Base-by-base conservation (phyloP, 2,329 filamentous ascomycete genomes). In the Aureobasidium sp. region DNA sequence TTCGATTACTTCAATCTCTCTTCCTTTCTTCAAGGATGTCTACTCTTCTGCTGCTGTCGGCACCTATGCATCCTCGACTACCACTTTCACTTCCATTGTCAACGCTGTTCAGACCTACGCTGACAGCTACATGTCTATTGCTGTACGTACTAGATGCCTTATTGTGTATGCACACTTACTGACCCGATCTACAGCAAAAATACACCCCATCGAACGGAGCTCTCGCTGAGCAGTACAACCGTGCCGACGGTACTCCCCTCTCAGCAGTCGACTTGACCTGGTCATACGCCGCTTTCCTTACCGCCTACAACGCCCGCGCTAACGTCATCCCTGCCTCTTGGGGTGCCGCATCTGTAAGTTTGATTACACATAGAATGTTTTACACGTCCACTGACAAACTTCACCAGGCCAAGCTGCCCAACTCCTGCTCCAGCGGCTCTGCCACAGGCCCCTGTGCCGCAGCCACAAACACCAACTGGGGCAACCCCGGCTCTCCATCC, bases 281-380 rank as follows among this genome's bases (percentile, higher is more conserved):
- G 87, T 89, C 86, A 0, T 90, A 89, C 66, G 85, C 86, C 1
- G 80, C 86, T 0, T 86, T 90, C 72, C 75, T 90, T 50, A 87
- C 86, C 0, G 82, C 82, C n/a, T 74, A 77, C 27, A 79, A 79
- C 45, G 81, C 85, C 40, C 81, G 85, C 50, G 78, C 79, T 50
- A 79, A 79, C 22, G 68, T 81, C 17, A 72, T 85, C 9, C 84
- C 85, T 1, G 75, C 78, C 1, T 80, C 82, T 6, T 88, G 85
- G 85, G 77, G 78, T 4, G 78, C 66, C 3, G 39, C 73, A 48
- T 68, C 75, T 6, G 77, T 58, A 37, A 47, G 77, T 3, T 14
- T 33, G 2, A 2, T 9, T 17, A 19, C 3, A 3, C 5, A 17
- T 6, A 15, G 3, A 2, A 12, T 17, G 31, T 37, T 0, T 6